Evolutionary conservation across 352 stramenopile species (phyloP), one percentile per base, ranked within the genome.

Genomic region (Peronosclerospora sorghi): DNA sequence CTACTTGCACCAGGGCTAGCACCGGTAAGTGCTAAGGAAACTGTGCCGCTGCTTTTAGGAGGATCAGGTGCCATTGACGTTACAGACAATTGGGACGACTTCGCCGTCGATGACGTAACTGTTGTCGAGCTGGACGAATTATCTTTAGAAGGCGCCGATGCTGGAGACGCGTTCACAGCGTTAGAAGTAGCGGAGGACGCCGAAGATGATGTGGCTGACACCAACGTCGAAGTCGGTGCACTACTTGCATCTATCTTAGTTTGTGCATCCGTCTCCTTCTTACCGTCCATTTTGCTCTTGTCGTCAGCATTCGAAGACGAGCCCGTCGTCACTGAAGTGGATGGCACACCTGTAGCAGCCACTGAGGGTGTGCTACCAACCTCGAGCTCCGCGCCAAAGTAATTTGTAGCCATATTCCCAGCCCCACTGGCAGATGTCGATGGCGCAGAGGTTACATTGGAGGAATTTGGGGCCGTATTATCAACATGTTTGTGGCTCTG

Each of bases 301-400:
- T 54, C 38, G 13, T 61, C 51, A 24, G 7, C 32, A 15, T 27
- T 24, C 0, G 48, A 36, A 4, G 48, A 45, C 3, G 45, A 14
- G 13, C 54, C 45, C 4, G 60, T 62, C n/a, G 41, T 61, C 9
- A 40, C 26, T 0, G 35, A 46, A 8, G 56, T 46, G n/a, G 32
- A 47, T 19, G 51, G 18, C 1, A 35, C 34, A 15, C 36, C 29
- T 0, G 43, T 40, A 1, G 59, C 43, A 17, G 39, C 36, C 4
- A 48, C 20, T 1, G 51, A 45, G 18, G 14, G 17, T 1, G 49
- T 18, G 5, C 37, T 35, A 2, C 48, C 47, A 0, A 51, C 46
- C 12, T 78, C 68, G 8, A 86, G 57, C 26, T 88, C 73, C 2
- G 59, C 55, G 21, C 75, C 73, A 56, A 91, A 91, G 51, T 86